phyloP scores from a whole-genome alignment of 148 eudicot species.

The Cornus suecica region DNA sequence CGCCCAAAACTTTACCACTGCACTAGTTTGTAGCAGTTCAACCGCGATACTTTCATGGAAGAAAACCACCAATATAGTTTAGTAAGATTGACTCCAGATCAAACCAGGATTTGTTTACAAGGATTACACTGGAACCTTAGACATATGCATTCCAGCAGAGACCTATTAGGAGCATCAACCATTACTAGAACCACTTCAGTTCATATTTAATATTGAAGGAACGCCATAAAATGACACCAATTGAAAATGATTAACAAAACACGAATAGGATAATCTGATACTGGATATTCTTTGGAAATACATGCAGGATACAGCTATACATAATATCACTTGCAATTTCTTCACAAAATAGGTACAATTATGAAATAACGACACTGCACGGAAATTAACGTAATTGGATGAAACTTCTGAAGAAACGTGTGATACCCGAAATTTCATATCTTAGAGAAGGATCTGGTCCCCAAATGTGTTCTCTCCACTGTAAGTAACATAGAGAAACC shows the following conservation, averaged over 20 bases:
- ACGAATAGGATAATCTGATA: background rate
- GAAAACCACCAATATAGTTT: background rate
- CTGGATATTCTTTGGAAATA: background rate
- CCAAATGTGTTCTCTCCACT: slow-evolving; percentile 81
- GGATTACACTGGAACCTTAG: too few species aligned
- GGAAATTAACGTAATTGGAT: background rate
- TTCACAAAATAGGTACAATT: background rate
- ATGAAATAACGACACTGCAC: background rate
- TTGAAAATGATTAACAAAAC: background rate
- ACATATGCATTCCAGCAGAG: too few species aligned
- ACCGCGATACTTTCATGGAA: background rate
- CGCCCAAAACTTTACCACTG: too few species aligned
- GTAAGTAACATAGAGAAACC: slow-evolving; percentile 67
- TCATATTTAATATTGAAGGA: background rate
- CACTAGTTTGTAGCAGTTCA: background rate
- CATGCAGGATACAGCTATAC: background rate
- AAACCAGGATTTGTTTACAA: too few species aligned
- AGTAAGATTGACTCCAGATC: too few species aligned
- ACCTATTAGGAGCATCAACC: too few species aligned
- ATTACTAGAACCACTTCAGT: too few species aligned
- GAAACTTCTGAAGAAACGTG: background rate
- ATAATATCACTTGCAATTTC: background rate
- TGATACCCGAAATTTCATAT: background rate
- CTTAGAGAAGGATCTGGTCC: background rate
- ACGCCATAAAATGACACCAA: background rate